Percentiles rank a stretch among this genome's conserved stretches.
Evolutionary conservation across 2,329 filamentous ascomycete genomes (phyloP).

Genomic region (Ceratocystis alfenasii): DNA sequence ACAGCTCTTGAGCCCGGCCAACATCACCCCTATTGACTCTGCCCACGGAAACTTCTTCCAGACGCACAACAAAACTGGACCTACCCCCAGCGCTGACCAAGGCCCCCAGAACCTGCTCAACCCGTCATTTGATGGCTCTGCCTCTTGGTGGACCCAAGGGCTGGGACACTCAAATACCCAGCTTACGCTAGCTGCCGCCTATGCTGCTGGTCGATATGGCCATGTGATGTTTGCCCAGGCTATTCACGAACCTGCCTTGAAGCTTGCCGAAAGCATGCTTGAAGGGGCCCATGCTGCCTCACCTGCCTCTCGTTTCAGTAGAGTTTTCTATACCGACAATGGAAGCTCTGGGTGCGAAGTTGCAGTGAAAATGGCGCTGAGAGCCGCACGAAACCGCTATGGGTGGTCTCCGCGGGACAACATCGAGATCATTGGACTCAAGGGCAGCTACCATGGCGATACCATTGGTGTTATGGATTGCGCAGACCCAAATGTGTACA

Average conservation of each 20-base stretch:
- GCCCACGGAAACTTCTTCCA: constrained; percentile 72
- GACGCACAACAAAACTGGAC: constrained; percentile 29
- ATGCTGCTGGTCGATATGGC: constrained; percentile 72
- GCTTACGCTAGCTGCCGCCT: constrained; percentile 61
- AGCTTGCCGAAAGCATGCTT: constrained; percentile 54
- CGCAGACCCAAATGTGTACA: constrained; percentile 63
- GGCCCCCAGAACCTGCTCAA: constrained; percentile 36
- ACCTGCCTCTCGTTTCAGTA: constrained; percentile 39
- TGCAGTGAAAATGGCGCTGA: constrained; percentile 71
- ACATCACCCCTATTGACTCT: constrained; percentile 67
- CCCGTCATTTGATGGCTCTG: constrained; percentile 69
- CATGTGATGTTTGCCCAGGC: constrained; percentile 80
- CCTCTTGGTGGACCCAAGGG: constrained; percentile 87
- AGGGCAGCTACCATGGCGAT: constrained; percentile 75
- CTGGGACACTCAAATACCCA: constrained; percentile 66
- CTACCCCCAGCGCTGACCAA: neutral
- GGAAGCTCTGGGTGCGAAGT: constrained; percentile 75
- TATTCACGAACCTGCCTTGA: constrained; percentile 65
- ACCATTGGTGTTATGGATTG: constrained; percentile 84
- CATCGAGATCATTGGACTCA: constrained; percentile 60
- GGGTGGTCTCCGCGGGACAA: constrained; percentile 48
- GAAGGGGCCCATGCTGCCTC: constrained; percentile 44
- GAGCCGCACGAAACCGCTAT: constrained; percentile 55
- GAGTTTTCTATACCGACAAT: constrained; percentile 76
- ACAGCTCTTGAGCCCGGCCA: constrained; percentile 45